These are phyloP conservation scores for Ganoderma resinaceum DNA, from an alignment of 1,284 basidiomycete species.

Conservation along the genomic window DNA sequence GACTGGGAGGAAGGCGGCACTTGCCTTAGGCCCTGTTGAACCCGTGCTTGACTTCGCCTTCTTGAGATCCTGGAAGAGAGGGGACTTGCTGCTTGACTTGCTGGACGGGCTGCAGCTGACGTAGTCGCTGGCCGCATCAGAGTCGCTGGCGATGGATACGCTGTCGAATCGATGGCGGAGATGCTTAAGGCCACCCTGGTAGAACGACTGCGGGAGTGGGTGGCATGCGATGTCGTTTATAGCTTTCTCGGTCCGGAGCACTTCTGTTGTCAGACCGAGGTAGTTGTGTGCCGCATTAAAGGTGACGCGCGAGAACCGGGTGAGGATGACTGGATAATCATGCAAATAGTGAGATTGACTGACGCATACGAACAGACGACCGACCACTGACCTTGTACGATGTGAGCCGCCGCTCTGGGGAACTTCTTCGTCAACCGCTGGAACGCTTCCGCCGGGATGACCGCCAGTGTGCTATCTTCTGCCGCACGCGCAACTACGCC, in stretches of 20 bases:
- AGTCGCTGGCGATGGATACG: constrained; percentile 49
- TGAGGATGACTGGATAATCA: constrained; percentile 82
- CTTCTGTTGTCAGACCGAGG: constrained; percentile 93
- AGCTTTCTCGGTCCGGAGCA: constrained; percentile 94
- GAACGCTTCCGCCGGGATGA: constrained; percentile 98
- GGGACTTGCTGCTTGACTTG: constrained; percentile 29
- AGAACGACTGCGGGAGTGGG: constrained; percentile 91
- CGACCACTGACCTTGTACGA: constrained; percentile 80
- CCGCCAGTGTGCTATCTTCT: constrained; percentile 96
- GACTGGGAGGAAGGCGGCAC: constrained; percentile 18
- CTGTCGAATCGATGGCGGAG: constrained; percentile 87
- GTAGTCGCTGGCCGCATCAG: constrained; percentile 61
- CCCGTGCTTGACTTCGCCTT: constrained; percentile 10
- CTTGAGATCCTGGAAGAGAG: constrained; percentile 22
- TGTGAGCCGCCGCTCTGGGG: constrained; percentile 96
- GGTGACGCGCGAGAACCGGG: constrained; percentile 95
- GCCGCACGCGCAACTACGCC: constrained; percentile 89
- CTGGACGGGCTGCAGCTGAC: constrained; percentile 46
- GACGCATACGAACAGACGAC: not conserved
- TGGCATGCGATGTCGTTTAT: constrained; percentile 98
- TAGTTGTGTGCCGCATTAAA: constrained; percentile 97
- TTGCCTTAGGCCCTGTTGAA: constrained; percentile 35
- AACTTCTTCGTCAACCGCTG: constrained; percentile 91
- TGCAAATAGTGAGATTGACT: not conserved
- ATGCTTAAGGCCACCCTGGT: constrained; percentile 91